Base-by-base conservation (phyloP, 2,329 filamentous ascomycete genomes). In the Trichoderma afroharzianum region DNA sequence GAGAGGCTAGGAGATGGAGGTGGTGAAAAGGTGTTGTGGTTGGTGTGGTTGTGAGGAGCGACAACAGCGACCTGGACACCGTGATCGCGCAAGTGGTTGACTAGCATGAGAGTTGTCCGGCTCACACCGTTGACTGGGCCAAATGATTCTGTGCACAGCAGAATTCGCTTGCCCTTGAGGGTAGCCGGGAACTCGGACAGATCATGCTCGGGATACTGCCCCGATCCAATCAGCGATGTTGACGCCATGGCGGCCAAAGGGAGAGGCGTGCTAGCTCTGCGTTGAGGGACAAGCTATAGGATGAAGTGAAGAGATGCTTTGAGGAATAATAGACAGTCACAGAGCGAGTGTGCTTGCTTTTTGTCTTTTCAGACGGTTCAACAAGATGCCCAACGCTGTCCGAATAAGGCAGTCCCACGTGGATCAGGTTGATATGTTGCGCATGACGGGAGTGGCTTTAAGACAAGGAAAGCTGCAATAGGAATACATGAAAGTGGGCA, bases 81-180 rank as follows among this genome's bases (percentile, higher is more conserved):
- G 74, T 92, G 82, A n/a, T 82, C 82, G 70, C 89, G 86, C 24
- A 93, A 82, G 74, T 92, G 91, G 77, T 89, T 88, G 68, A 93
- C 88, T 66, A 93, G 85, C 83, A 90, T 92, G 75, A 90, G 82
- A 0, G 91, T 93, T 5, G 91, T 93, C 73, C 90, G 85, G 76
- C 88, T 91, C 59, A 93, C 91, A n/a, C 91, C 91, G 77, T 93
- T 93, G 77, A 93, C 89, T 0, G 91, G 91, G 3, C 90, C 91
- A 71, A 92, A 90, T 0, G 90, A 92, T 78, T 93, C 91, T 15
- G 90, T 92, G 73, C 90, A 91, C 8, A 93, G 85, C 8, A 93
- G 81, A 73, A 93, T 85, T 73, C 86, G 87, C 79, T 89, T 90
- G 11, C 88, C 88, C 47, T 83, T 80, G n/a, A 92, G 83, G 9